Percentiles rank a stretch among this genome's conserved stretches.
These are phyloP conservation scores for Boletus subcaerulescens DNA, from an alignment of 768 basidiomycete species.

Conservation along the genomic window DNA sequence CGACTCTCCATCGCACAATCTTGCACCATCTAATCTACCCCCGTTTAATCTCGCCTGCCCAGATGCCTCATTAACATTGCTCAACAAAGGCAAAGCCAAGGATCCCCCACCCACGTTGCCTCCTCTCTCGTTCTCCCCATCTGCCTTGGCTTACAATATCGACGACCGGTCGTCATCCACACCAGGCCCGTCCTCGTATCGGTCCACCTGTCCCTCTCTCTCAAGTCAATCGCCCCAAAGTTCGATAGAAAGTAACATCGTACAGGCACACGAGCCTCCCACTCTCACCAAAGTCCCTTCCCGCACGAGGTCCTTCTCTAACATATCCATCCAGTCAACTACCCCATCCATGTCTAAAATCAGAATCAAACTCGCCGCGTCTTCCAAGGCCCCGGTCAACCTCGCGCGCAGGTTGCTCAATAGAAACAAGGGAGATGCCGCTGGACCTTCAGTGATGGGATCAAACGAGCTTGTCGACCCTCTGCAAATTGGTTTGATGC, in stretches of 20 bases:
- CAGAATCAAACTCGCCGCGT: conserved; percentile 45
- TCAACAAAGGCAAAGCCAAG: conserved; percentile 54
- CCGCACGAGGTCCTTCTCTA: conserved; percentile 57
- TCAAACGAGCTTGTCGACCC: conserved; percentile 6
- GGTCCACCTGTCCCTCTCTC: conserved; percentile 37
- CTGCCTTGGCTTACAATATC: conserved; percentile 46
- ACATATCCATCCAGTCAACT: conserved; percentile 45
- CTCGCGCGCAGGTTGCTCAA: conserved; percentile 56
- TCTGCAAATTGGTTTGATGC: conserved; percentile 16
- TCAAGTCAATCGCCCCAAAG: conserved; percentile 11
- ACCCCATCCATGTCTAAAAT: conserved; percentile 47
- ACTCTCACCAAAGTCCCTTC: conserved; percentile 34
- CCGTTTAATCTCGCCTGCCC: conserved; percentile 9
- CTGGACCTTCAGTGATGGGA: conserved; percentile 9
- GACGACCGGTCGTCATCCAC: conserved; percentile 35
- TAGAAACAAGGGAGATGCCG: conserved; percentile 35
- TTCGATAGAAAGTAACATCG: conserved; percentile 10
- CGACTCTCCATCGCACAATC: conserved; percentile 8
- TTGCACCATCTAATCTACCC: conserved; percentile 28
- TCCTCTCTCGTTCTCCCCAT: conserved; percentile 58
- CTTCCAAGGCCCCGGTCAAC: conserved; percentile 41
- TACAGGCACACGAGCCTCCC: conserved; percentile 13
- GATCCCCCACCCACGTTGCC: conserved; percentile 58
- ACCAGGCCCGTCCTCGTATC: conserved; percentile 35
- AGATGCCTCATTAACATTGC: conserved; percentile 30